Evolutionary conservation across 768 basidiomycete species (phyloP).

Genomic region (Boletus insuetus): DNA sequence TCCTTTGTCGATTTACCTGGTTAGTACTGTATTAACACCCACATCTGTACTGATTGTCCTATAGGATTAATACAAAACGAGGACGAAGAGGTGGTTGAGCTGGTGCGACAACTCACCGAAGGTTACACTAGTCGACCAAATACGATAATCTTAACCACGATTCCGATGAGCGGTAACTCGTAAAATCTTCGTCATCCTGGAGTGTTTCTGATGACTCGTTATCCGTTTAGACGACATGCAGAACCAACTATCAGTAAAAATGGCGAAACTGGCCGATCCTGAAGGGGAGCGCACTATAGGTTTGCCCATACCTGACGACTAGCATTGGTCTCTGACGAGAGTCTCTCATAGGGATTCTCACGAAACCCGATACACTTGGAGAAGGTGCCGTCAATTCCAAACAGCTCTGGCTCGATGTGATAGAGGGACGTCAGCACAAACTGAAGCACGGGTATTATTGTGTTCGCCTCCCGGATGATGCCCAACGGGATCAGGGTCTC

Average conservation of each 20-base stretch:
- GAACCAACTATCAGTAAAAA: constrained; percentile 54
- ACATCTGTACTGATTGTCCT: constrained; percentile 5
- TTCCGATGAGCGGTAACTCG: constrained; percentile 58
- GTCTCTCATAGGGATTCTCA: constrained; percentile 52
- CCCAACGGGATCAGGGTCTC: constrained; percentile 41
- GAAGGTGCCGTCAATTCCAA: constrained; percentile 41
- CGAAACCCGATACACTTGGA: constrained; percentile 61
- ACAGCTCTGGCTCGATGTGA: constrained; percentile 46
- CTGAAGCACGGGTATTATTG: constrained; percentile 63
- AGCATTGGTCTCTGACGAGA: neutral
- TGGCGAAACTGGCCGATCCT: constrained; percentile 55
- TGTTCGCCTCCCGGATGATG: constrained; percentile 62
- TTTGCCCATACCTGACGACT: constrained; percentile 16
- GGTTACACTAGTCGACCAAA: constrained; percentile 46
- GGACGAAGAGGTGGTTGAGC: constrained; percentile 35
- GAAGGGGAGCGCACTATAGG: constrained; percentile 62
- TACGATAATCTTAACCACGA: constrained; percentile 61
- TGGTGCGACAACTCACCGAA: constrained; percentile 49
- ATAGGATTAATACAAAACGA: constrained; percentile 60
- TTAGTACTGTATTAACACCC: constrained; percentile 13
- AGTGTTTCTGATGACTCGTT: neutral
- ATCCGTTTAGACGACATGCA: constrained; percentile 58
- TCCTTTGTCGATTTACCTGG: constrained; percentile 57
- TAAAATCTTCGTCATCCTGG: neutral
- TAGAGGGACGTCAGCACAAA: constrained; percentile 45